Conservation (phyloP, 768 basidiomycete genomes). For the Cystofilobasidium bisporidii region DNA sequence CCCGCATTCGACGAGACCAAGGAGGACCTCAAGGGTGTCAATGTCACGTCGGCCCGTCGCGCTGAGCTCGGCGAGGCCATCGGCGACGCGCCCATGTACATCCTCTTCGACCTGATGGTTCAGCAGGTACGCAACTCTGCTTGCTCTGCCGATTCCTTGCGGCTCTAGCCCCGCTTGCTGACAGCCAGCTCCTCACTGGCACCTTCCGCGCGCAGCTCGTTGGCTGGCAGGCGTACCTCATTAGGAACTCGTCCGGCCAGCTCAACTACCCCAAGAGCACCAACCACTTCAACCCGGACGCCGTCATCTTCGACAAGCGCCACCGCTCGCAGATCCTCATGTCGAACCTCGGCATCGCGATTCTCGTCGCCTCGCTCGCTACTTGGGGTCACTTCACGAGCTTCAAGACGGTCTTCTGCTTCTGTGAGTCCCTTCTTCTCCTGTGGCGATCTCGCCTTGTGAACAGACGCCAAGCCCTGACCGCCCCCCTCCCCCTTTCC, state of each 20-base stretch:
- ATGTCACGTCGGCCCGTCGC: neutral
- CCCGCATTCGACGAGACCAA: conserved; percentile 50
- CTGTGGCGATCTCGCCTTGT: too few relatives aligned
- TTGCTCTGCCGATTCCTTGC: too few relatives aligned
- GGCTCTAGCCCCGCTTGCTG: too few relatives aligned
- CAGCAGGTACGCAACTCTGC: too few relatives aligned
- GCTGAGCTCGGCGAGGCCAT: conserved; percentile 53
- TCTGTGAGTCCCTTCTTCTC: too few relatives aligned
- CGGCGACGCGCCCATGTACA: conserved; percentile 71
- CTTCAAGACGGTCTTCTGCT: neutral
- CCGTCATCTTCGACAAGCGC: conserved; percentile 65
- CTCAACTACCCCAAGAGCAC: conserved; percentile 37
- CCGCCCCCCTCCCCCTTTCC: too few relatives aligned
- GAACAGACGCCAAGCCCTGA: conserved; percentile 35
- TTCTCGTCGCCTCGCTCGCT: conserved; percentile 13
- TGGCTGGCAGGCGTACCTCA: conserved; percentile 83
- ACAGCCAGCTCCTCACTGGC: too few relatives aligned
- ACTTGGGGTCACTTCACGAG: neutral
- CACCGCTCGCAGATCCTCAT: conserved; percentile 57
- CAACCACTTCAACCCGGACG: conserved; percentile 52
- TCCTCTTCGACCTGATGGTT: conserved; percentile 38
- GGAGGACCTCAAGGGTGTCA: conserved; percentile 28
- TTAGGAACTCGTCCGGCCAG: conserved; percentile 77
- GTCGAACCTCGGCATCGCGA: conserved; percentile 56
- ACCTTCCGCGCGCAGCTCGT: too few relatives aligned